Percentiles rank a stretch among this genome's conserved stretches.
These are phyloP conservation scores for Pyricularia pennisetigena DNA, from an alignment of 2,329 filamentous ascomycete species.

Conservation along the genomic window DNA sequence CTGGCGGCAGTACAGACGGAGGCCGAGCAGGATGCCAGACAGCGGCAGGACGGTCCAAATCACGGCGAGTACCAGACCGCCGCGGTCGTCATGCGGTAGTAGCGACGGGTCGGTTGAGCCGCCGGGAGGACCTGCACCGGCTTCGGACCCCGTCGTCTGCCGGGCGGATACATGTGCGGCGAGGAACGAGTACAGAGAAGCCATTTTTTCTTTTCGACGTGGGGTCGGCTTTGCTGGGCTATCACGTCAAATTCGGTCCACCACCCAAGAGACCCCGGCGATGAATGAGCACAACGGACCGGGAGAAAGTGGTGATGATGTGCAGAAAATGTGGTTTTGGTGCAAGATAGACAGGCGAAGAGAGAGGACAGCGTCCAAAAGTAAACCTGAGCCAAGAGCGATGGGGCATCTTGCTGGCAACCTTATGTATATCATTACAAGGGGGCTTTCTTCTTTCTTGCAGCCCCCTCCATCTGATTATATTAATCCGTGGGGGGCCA, in stretches of 20 bases:
- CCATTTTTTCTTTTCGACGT: background rate
- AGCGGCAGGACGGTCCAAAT: slow-evolving; percentile 11
- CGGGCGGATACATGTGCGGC: background rate
- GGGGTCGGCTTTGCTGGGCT: background rate
- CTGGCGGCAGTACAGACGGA: slow-evolving; percentile 18
- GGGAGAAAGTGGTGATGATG: background rate
- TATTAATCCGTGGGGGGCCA: background rate
- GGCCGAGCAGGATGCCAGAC: slow-evolving; percentile 11
- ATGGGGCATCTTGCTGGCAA: background rate
- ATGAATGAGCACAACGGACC: background rate
- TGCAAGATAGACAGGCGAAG: background rate
- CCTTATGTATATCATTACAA: background rate
- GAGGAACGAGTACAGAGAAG: background rate
- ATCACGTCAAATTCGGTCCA: background rate
- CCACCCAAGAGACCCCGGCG: background rate
- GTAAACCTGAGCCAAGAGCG: background rate
- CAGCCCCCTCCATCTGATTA: background rate
- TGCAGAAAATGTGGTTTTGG: background rate
- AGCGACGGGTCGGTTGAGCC: background rate
- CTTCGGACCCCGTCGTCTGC: background rate
- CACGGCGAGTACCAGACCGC: slow-evolving; percentile 11
- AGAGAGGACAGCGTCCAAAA: background rate
- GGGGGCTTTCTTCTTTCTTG: background rate
- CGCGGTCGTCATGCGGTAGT: slow-evolving; percentile 9
- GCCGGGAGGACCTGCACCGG: no score